A percentile compares a stretch with the other conserved stretches of the same genome.
These are phyloP conservation scores for Clonostachys rhizophaga DNA, from an alignment of 2,329 filamentous ascomycete genomes.

Conservation along the genomic window DNA sequence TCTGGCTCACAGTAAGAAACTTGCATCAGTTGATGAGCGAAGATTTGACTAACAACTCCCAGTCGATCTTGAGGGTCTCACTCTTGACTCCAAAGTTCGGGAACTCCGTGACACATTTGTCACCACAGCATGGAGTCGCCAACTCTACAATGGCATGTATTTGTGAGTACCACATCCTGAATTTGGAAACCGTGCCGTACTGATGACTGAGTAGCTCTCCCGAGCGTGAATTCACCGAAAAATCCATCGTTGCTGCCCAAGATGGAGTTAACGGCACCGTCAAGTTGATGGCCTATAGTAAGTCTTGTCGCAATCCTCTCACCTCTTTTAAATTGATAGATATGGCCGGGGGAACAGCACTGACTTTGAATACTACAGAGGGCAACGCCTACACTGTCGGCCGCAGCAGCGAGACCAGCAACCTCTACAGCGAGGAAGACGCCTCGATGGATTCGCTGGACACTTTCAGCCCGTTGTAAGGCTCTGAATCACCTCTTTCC, in stretches of 20 bases:
- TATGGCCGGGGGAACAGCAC: too few relatives aligned
- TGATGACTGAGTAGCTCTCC: constrained; percentile 16
- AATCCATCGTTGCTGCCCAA: constrained; percentile 55
- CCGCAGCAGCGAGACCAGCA: constrained; percentile 36
- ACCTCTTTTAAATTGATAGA: too few relatives aligned
- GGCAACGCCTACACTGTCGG: constrained; percentile 42
- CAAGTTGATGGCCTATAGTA: constrained; percentile 15
- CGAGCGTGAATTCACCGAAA: constrained; percentile 50
- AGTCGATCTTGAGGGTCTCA: constrained; percentile 49
- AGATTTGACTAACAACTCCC: constrained; percentile 14
- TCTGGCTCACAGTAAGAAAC: background rate
- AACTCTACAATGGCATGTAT: constrained; percentile 37
- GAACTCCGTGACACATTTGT: constrained; percentile 48
- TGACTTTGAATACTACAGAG: constrained; percentile 21
- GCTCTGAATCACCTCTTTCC: constrained; percentile 38
- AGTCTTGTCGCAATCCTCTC: too few relatives aligned
- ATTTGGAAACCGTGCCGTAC: constrained; percentile 16
- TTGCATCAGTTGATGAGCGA: constrained; percentile 1
- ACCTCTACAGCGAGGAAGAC: constrained; percentile 46
- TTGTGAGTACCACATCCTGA: constrained; percentile 17
- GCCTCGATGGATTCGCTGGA: constrained; percentile 45
- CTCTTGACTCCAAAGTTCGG: constrained; percentile 50
- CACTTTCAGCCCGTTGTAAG: constrained; percentile 2
- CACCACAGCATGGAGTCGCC: constrained; percentile 34
- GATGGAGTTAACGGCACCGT: constrained; percentile 35